Evolutionary conservation across 345 rosid genomes (phyloP).

Genomic region (Euphorbia pulcherrima): DNA sequence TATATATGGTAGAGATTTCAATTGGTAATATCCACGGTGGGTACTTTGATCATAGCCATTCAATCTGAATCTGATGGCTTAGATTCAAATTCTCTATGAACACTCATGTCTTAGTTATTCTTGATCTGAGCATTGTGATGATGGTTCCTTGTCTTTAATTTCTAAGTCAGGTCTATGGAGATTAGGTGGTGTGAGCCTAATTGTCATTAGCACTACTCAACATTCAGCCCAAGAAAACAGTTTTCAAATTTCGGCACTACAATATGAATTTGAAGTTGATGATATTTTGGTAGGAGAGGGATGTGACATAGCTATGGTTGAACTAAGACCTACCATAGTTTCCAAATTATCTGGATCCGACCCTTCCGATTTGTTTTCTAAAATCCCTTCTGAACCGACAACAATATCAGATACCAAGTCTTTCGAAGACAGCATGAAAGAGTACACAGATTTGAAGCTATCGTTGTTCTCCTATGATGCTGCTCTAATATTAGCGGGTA

Average conservation of each 20-base stretch:
- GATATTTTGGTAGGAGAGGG: slow-evolving; percentile 73
- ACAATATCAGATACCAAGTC: slow-evolving; percentile 21
- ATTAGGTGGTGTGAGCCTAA: slow-evolving; percentile 46
- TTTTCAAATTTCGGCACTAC: slow-evolving; percentile 25
- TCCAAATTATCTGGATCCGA: slow-evolving; percentile 42
- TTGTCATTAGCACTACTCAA: slow-evolving; percentile 32
- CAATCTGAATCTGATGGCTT: too few relatives aligned
- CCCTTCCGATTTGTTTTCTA: slow-evolving; percentile 24
- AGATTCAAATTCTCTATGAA: too few relatives aligned
- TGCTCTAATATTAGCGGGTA: slow-evolving; percentile 45
- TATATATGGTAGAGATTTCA: too few relatives aligned
- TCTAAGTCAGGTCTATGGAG: slow-evolving; percentile 88
- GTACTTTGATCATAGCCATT: too few relatives aligned
- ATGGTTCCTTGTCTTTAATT: slow-evolving; percentile 11
- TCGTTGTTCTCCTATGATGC: slow-evolving; percentile 59
- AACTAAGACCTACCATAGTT: slow-evolving; percentile 48
- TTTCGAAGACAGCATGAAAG: slow-evolving; percentile 78
- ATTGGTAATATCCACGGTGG: too few relatives aligned
- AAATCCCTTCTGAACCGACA: slow-evolving; percentile 27
- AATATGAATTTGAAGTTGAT: slow-evolving; percentile 57
- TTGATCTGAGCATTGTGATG: background rate
- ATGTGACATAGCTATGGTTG: slow-evolving; percentile 59
- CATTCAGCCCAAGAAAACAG: slow-evolving; percentile 23
- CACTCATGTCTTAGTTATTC: background rate
- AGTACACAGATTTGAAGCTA: slow-evolving; percentile 67